Evolutionary conservation across 2,329 filamentous ascomycete genomes (phyloP).

Genomic region (Mollisia scopiformis): DNA sequence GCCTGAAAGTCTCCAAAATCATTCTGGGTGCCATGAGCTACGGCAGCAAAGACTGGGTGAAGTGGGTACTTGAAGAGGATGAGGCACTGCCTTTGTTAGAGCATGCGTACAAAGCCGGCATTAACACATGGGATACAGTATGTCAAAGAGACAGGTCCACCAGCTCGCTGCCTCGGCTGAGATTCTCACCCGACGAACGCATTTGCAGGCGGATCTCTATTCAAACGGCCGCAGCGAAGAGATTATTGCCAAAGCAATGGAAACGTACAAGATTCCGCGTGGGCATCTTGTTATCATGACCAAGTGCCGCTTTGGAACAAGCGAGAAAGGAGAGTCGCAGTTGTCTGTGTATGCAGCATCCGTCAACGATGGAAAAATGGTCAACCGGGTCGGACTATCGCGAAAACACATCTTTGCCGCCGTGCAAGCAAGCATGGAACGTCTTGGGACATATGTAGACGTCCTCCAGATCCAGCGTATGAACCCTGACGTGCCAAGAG

Average conservation of each 20-base stretch:
- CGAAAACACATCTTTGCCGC: no score
- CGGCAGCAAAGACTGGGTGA: slow-evolving; percentile 48
- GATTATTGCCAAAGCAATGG: slow-evolving; percentile 66
- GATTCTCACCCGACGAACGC: no score
- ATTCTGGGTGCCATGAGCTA: slow-evolving; percentile 55
- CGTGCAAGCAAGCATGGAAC: slow-evolving; percentile 43
- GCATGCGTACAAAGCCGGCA: slow-evolving; percentile 52
- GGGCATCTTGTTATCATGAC: slow-evolving; percentile 64
- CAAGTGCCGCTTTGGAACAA: slow-evolving; percentile 58
- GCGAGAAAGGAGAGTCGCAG: slow-evolving; percentile 24
- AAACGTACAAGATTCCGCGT: slow-evolving; percentile 65
- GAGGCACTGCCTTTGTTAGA: slow-evolving; percentile 54
- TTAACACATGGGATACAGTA: slow-evolving; percentile 54
- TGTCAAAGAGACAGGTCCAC: no score
- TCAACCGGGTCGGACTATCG: slow-evolving; percentile 56
- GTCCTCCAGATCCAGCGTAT: no score
- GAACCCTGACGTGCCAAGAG: slow-evolving; percentile 41
- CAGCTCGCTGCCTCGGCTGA: no score
- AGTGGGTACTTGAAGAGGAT: slow-evolving; percentile 50
- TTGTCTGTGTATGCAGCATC: neutral
- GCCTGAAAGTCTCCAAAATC: slow-evolving; percentile 54
- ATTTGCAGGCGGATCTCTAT: slow-evolving; percentile 48
- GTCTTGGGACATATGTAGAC: neutral
- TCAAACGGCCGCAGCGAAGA: slow-evolving; percentile 60
- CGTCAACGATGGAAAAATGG: slow-evolving; percentile 45